Percentiles rank a stretch among this genome's conserved stretches.
phyloP scores from a whole-genome alignment of 495 filamentous ascomycete species.

The Neurospora cerealis region DNA sequence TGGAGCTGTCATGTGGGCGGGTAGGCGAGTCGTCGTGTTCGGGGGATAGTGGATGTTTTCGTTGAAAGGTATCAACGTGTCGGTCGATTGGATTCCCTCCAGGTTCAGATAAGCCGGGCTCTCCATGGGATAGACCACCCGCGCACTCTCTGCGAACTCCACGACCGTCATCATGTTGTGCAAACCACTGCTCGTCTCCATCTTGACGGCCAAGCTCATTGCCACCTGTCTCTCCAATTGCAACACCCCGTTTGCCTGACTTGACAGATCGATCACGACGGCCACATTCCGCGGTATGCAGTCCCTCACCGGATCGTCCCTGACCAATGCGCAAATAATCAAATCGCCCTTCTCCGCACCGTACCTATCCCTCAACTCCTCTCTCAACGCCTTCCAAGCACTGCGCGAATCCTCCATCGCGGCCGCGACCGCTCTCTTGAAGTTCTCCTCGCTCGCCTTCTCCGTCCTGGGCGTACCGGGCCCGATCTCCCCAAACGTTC shows the following conservation, averaged over 20 bases:
- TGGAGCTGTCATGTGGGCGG: not conserved
- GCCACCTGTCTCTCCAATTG: slow-evolving; percentile 1
- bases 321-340: slow-evolving; percentile 17
- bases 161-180: slow-evolving; percentile 9
- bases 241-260: not conserved
- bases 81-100: not conserved
- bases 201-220: not conserved
- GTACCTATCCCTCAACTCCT: slow-evolving; percentile 8
- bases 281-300: slow-evolving; percentile 4
- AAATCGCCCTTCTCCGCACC: slow-evolving; percentile 12
- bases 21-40: not conserved
- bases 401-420: slow-evolving; percentile 14
- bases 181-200: not conserved
- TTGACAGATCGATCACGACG: not conserved
- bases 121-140: slow-evolving; percentile 9
- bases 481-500: slow-evolving; percentile 10
- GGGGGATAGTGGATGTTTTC: not conserved
- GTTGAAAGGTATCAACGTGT: not conserved
- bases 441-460: slow-evolving; percentile 8
- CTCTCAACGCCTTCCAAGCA: slow-evolving; percentile 7
- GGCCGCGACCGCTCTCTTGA: slow-evolving; percentile 8
- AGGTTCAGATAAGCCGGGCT: not conserved
- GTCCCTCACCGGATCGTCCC: slow-evolving; percentile 16
- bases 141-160: slow-evolving; percentile 2
- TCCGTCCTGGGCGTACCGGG: slow-evolving; percentile 8